Evolutionary conservation across 2,329 filamentous ascomycete genomes (phyloP), one percentile per base, ranked within the genome.

Genomic region (Annulohypoxylon truncatum): DNA sequence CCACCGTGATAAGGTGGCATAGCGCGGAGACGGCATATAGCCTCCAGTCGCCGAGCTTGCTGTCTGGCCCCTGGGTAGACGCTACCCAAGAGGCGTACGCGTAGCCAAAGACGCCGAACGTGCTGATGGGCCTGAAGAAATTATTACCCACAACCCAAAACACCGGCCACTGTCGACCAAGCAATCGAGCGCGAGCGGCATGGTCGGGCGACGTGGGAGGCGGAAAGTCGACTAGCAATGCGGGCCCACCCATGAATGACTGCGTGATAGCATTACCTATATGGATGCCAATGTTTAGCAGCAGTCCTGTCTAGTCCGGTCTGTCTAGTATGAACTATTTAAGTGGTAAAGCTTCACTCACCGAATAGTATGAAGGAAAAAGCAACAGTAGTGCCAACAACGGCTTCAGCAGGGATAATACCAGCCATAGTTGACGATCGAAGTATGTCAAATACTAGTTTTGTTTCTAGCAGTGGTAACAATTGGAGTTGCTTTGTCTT

Each of bases 191-290:
- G 65, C 81, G 79, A 5, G 77, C 74, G 2, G 77, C 74, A 70
- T 83, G 80, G 8, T 80, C 77, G 1, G 80, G 77, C 1, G 79
- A 77, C 4, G 76, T 77, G 22, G 81, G 75, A 6, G 75, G 64
- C 22, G 82, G 81, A 71, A 83, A 83, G 68, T 82, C 79, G 65
- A 82, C 79, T 12, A 85, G 76, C 35, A 84, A 76, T 3, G 81
- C 82, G 4, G 83, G 82, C 35, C 84, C 79, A 13, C 81, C 82
- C 82, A 84, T 84, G 75, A 80, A 84, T 13, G 82, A 84, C 74
- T 84, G 82, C 22, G 83, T 85, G 59, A 85, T 81, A 10, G 82
- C 83, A 75, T 85, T 85, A 59, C 83, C 83, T 84, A 29, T 18
- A 65, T 18, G 29, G 12, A 15, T 20, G n/a, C 10, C 26, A 3